These are phyloP conservation scores for Monilinia aucupariae DNA, from an alignment of 2,329 filamentous ascomycete genomes.

Conservation along the genomic window DNA sequence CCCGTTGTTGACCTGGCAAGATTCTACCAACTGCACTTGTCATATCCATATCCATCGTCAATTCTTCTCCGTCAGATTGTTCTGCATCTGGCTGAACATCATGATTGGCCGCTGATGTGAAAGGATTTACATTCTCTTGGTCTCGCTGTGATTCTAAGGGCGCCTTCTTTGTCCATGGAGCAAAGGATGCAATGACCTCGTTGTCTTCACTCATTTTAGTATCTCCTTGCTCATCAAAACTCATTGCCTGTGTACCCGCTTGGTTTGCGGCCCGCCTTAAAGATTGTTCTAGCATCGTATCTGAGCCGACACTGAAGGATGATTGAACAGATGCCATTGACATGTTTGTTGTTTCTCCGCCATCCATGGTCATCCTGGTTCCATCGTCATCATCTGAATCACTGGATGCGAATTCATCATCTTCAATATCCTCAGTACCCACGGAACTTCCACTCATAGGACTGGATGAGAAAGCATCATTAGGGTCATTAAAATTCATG, in stretches of 20 bases:
- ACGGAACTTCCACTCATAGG: conserved; percentile 61
- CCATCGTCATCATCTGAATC: conserved; percentile 62
- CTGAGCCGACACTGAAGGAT: conserved; percentile 57
- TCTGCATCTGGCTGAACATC: conserved; percentile 24
- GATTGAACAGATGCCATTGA: conserved; percentile 59
- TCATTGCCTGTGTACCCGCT: conserved; percentile 67
- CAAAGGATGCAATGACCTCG: conserved; percentile 68
- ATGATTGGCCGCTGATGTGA: conserved; percentile 35
- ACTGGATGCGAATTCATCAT: conserved; percentile 44
- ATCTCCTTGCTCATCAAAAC: conserved; percentile 50
- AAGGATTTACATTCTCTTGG: conserved; percentile 47
- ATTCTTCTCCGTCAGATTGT: conserved; percentile 36
- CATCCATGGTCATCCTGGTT: conserved; percentile 75
- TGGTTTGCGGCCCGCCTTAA: conserved; percentile 67
- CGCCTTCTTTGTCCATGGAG: conserved; percentile 63
- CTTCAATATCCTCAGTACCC: conserved; percentile 42
- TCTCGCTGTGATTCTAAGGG: conserved; percentile 35
- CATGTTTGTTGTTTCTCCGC: conserved; percentile 60
- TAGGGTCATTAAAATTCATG: conserved; percentile 59
- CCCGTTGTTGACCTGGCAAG: conserved; percentile 28
- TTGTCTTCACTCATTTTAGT: conserved; percentile 50
- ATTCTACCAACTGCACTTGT: conserved; percentile 53
- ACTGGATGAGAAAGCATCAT: conserved; percentile 68
- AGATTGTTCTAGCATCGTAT: conserved; percentile 69
- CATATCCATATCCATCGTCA: conserved; percentile 55